phyloP scores from a whole-genome alignment of 1,284 basidiomycete species.

The Rhodotorula sp. region DNA sequence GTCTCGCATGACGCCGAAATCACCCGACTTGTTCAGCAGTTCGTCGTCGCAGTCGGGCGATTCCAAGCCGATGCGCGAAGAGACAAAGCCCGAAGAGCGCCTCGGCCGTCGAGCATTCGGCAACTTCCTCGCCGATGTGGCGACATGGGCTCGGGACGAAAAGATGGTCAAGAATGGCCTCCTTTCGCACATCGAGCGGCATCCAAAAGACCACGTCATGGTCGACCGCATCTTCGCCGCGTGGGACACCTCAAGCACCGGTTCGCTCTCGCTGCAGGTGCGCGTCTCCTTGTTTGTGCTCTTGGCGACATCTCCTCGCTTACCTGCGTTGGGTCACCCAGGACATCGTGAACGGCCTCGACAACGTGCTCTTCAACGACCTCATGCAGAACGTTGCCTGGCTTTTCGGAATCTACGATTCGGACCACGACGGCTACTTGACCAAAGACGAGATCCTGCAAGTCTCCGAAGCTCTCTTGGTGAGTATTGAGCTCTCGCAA shows the following conservation, averaged over 20 bases:
- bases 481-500: constrained; percentile 50
- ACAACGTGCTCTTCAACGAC: constrained; percentile 91
- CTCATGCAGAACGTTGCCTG: constrained; percentile 98
- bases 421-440: constrained; percentile 88
- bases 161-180: constrained; percentile 89
- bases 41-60: neutral
- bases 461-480: constrained; percentile 87
- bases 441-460: constrained; percentile 92
- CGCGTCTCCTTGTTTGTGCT: constrained; percentile 28
- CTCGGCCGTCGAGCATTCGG: constrained; percentile 85
- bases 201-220: constrained; percentile 77
- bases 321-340: constrained; percentile 47
- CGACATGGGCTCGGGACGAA: constrained; percentile 95
- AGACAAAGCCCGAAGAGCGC: constrained; percentile 67
- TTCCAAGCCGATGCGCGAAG: constrained; percentile 18
- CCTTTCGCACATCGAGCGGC: constrained; percentile 71
- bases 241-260: constrained; percentile 78
- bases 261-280: constrained; percentile 81
- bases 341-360: constrained; percentile 86
- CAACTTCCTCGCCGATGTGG: constrained; percentile 85
- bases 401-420: constrained; percentile 96
- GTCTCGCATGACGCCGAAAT: constrained; percentile 18
- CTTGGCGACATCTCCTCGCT: neutral
- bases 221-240: constrained; percentile 73
- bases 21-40: neutral